Evolutionary conservation across 441 rosid species (phyloP), one percentile per base, ranked within the genome.

Genomic region (Bruguiera hainesii): DNA sequence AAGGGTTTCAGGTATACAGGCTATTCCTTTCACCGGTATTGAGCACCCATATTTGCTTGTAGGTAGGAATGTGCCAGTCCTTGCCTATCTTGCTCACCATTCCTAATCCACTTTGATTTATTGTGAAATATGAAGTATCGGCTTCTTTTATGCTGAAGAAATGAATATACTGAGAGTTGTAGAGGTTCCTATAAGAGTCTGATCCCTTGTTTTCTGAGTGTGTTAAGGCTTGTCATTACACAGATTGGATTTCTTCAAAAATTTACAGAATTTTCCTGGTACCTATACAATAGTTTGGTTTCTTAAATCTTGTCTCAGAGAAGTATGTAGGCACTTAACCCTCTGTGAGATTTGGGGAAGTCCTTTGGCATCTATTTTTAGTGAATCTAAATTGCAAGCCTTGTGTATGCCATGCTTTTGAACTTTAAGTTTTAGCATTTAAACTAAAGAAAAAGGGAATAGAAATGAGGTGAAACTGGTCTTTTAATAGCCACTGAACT

Each of bases 1-100:
- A 86, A 80, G 99, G 98, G 64, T 95, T 95, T 84, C 99, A 95
- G 97, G 99, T 90, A 71, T 51, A n/a, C 31, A 15, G 26, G 3
- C 5, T 49, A 6, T 29, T 28, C 26, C 31, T 67, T 21, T 16
- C 28, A 5, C 13, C 35, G n/a, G 31, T 7, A 18, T 52, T 25
- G 7, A 31, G 21, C 15, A 26, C 4, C 3, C 26, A 48, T 58
- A 20, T 52, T 25, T 25, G 25, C 55, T 33, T 21, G 19, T 48
- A 8, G 16, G 20, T 28, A 48, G 20, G 28, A 52, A 39, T 59
- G 20, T 20, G 49, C 16, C 6, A 1, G 42, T 13, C 26, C 33
- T 31, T 16, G 23, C 28, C 25, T 15, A 56, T 42, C 46, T 1
- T 49, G 19, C 18, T 23, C 15, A 18, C 52, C 28, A 7, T 70